Conservation (phyloP, 352 stramenopile species). For the Globisporangium heterothallicum region DNA sequence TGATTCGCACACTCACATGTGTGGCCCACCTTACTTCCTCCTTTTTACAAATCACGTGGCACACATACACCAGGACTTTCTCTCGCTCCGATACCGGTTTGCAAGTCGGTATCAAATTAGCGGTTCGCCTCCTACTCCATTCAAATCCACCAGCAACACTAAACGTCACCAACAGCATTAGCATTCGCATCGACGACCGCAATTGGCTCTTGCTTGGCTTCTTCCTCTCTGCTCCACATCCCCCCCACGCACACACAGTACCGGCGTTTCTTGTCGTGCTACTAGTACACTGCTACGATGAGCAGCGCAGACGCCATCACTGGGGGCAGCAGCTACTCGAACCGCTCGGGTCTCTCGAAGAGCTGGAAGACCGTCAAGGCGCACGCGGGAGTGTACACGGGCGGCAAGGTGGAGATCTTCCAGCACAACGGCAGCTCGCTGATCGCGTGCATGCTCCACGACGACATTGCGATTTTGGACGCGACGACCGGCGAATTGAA, state of each 20-base stretch:
- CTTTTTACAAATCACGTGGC: not conserved
- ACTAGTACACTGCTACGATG: too few relatives aligned
- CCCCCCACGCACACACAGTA: not conserved
- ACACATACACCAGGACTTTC: too few relatives aligned
- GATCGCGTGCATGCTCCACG: conserved; percentile 77
- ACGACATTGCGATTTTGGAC: conserved; percentile 78
- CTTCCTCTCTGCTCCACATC: not conserved
- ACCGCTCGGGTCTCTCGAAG: conserved; percentile 66
- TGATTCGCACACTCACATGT: too few relatives aligned
- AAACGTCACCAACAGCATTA: not conserved
- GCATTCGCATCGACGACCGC: not conserved
- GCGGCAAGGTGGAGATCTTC: conserved; percentile 74
- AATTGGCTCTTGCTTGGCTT: not conserved
- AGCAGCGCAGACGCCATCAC: conserved; percentile 5
- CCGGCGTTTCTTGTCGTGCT: too few relatives aligned
- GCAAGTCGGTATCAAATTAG: not conserved
- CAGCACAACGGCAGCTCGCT: conserved; percentile 22
- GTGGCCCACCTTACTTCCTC: too few relatives aligned
- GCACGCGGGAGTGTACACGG: conserved; percentile 77
- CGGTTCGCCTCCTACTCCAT: not conserved
- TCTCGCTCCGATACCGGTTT: conserved; percentile 2
- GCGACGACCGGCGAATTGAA: conserved; percentile 61
- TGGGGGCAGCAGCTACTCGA: conserved; percentile 55
- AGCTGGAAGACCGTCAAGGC: conserved; percentile 73
- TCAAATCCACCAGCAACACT: not conserved